These are phyloP conservation scores for Echinosphaeria canescens DNA, from an alignment of 2,329 filamentous ascomycete species.

Conservation along the genomic window DNA sequence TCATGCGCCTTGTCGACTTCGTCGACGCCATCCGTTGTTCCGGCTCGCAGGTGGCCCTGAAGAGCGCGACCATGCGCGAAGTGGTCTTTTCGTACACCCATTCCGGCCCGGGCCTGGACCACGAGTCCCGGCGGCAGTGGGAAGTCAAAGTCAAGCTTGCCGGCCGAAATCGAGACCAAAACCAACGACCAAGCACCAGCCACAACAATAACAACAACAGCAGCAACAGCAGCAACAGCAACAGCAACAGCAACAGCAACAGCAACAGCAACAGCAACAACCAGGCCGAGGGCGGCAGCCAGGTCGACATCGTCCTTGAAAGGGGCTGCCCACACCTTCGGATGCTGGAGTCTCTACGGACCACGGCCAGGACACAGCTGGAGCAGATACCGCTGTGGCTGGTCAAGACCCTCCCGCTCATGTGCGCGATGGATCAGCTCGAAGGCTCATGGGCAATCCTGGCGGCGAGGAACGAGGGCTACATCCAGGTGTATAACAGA, in stretches of 20 bases:
- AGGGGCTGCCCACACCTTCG: constrained; percentile 45
- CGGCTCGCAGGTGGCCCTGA: constrained; percentile 29
- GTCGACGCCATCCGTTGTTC: constrained; percentile 40
- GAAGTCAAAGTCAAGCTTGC: too few relatives aligned
- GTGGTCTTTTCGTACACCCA: constrained; percentile 52
- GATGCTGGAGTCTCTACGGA: constrained; percentile 33
- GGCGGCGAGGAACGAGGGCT: constrained; percentile 18
- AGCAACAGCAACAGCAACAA: not conserved
- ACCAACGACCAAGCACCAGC: too few relatives aligned
- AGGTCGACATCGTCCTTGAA: constrained; percentile 33
- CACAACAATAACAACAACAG: too few relatives aligned
- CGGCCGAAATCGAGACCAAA: too few relatives aligned
- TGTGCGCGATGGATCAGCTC: constrained; percentile 36
- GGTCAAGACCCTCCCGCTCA: constrained; percentile 39
- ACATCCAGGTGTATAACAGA: constrained; percentile 26
- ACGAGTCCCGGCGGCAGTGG: too few relatives aligned
- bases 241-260: too few relatives aligned
- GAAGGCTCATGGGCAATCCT: constrained; percentile 28
- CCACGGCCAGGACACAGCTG: constrained; percentile 33
- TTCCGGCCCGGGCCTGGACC: too few relatives aligned
- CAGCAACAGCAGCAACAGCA: too few relatives aligned
- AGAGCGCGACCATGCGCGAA: constrained; percentile 35
- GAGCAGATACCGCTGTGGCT: constrained; percentile 30
- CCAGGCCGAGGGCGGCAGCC: not conserved
- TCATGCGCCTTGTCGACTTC: constrained; percentile 51